phyloP scores from a whole-genome alignment of 441 rosid species.

The Hypseocharis bilobata region DNA sequence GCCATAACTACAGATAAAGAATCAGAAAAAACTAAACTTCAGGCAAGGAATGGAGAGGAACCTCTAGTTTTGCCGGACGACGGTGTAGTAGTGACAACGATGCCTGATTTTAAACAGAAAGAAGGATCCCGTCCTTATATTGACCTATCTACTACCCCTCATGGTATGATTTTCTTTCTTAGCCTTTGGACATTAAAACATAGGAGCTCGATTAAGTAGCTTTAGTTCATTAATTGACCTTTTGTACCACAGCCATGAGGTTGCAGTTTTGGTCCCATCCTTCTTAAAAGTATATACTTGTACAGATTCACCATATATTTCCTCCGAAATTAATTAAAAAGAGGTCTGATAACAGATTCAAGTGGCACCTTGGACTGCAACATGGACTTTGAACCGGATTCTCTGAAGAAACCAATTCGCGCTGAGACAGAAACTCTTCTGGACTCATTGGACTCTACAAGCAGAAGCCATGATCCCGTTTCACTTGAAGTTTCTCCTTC shows the following conservation, averaged over 20 bases:
- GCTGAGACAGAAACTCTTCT: slow-evolving; percentile 18
- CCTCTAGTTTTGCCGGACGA: slow-evolving; percentile 17
- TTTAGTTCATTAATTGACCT: background rate
- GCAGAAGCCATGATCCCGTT: slow-evolving; percentile 20
- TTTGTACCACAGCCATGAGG: background rate
- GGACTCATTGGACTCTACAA: slow-evolving; percentile 25
- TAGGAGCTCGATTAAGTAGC: background rate
- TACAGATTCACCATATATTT: background rate
- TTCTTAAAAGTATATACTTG: background rate
- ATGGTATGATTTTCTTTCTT: slow-evolving; percentile 25
- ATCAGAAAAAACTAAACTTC: slow-evolving; percentile 14
- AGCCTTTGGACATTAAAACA: background rate
- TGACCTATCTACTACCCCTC: slow-evolving; percentile 26
- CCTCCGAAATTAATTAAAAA: background rate
- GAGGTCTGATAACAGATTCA: slow-evolving; percentile 24
- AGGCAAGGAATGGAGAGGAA: slow-evolving; percentile 11
- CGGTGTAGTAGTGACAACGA: slow-evolving; percentile 13
- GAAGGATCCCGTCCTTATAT: slow-evolving; percentile 10
- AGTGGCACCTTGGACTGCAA: slow-evolving; percentile 14
- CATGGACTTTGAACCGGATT: slow-evolving; percentile 19
- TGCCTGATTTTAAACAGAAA: slow-evolving; percentile 14
- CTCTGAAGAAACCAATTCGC: slow-evolving; percentile 15
- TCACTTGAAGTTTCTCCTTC: slow-evolving; percentile 23
- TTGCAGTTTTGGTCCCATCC: background rate
- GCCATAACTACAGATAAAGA: slow-evolving; percentile 10